A percentile compares a stretch with the other conserved stretches of the same genome.
Evolutionary conservation across 2,329 filamentous ascomycete genomes (phyloP).

Genomic region (Basipetospora chlamydospora): DNA sequence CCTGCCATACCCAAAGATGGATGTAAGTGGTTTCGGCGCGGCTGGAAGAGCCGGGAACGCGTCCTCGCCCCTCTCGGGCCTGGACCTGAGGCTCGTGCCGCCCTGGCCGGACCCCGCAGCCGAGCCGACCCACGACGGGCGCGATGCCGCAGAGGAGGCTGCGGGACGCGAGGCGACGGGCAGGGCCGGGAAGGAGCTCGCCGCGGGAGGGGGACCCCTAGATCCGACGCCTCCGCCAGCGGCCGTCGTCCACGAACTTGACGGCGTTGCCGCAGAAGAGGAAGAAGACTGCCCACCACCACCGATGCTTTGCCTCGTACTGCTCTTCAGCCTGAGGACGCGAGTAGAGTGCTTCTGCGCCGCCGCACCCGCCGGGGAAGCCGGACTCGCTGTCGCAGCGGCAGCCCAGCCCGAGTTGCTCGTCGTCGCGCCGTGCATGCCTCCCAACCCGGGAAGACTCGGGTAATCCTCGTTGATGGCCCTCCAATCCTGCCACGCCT

Average conservation of each 20-base stretch:
- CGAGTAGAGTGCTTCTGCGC: constrained; percentile 36
- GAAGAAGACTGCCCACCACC: constrained; percentile 7
- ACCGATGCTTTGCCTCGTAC: constrained; percentile 27
- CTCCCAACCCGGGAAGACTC: constrained; percentile 61
- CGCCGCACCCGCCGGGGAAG: constrained; percentile 21
- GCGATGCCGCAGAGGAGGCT: not conserved
- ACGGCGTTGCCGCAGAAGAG: constrained; percentile 10
- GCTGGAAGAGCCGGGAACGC: constrained; percentile 73
- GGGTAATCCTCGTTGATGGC: constrained; percentile 95
- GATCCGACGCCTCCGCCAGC: constrained; percentile 10
- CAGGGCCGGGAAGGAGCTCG: constrained; percentile 30
- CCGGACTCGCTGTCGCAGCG: constrained; percentile 44
- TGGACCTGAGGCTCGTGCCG: constrained; percentile 9
- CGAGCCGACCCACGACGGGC: constrained; percentile 12
- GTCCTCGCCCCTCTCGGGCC: constrained; percentile 28
- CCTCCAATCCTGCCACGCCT: constrained; percentile 89
- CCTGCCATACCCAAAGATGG: constrained; percentile 46
- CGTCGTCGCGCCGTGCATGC: constrained; percentile 47
- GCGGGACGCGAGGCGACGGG: constrained; percentile 13
- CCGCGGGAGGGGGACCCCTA: constrained; percentile 11
- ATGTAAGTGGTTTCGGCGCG: constrained; percentile 53
- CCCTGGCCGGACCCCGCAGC: constrained; percentile 6
- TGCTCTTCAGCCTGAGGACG: constrained; percentile 45
- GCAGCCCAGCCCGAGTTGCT: constrained; percentile 43
- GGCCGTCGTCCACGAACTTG: constrained; percentile 13